Base-by-base conservation (phyloP, 2,329 filamentous ascomycete genomes). In the Cladobotryum mycophilum region DNA sequence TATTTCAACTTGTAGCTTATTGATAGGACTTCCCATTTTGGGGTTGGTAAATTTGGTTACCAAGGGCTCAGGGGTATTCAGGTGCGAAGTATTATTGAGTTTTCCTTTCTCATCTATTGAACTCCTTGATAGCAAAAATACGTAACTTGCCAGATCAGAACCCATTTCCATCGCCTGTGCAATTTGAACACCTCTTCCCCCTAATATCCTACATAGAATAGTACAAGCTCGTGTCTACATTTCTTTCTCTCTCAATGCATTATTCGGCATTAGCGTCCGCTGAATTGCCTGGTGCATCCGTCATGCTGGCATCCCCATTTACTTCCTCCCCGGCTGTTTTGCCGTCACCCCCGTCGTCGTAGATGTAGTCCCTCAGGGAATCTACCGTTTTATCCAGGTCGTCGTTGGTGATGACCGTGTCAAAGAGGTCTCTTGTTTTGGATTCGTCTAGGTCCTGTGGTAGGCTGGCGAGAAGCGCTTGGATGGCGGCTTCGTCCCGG, bases 361-460 rank as follows among this genome's bases (percentile, higher is more conserved):
- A 70, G 15, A 70, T 59, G 48, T 59, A 67, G 6, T 57, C 56
- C 3, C 52, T 49, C 4, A 71, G 47, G 5, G 48, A 41, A 12
- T 58, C 56, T 18, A 56, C 54, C 20, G 60, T 60, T 18, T 56
- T 46, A 15, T 59, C 58, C 6, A 58, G 43, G n/a, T 62, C 61
- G 2, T 62, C 63, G 33, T 65, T 60, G 47, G 55, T 33, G 30
- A 71, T 45, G 20, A 51, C 48, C 1, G 50, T 60, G 53, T 63
- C 53, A 41, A 68, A 69, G 1, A 64, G 47, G 25, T 62, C 61
- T 4, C 56, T 56, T 5, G 54, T 41, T 22, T 60, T 64, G 14
- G 50, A 51, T 11, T 59, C 59, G n/a, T 67, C 61, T 5, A 63
- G 45, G 22, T 62, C 60, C 7, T 55, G 42, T 11, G 56, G 37